Evolutionary conservation across 805 yeast species (phyloP), one percentile per base, ranked within the genome.

Genomic region (Kodamaea nitidulidarum): DNA sequence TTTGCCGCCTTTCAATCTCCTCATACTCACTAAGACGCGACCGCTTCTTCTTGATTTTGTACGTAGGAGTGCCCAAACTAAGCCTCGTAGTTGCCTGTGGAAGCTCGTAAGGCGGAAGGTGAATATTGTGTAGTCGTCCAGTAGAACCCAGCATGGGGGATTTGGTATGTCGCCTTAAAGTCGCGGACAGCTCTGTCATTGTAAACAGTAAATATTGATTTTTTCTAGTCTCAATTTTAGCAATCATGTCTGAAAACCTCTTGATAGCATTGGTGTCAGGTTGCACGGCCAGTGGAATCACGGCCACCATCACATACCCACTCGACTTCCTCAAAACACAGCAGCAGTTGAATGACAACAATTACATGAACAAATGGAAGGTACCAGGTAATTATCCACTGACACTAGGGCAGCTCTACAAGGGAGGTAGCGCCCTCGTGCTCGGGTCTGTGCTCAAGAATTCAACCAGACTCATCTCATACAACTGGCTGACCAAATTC

Each of bases 391-490:
- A 58, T 44, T 52, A 52, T 35, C 60, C 70, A 2, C 45, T 54
- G 26, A 46, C 61, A 1, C 27, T 67, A 11, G 61, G 61, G 2
- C 73, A 67, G 30, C 36, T 66, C 15, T 63, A 55, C 51, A 63
- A 60, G 15, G 97, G 98, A 1, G 77, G 86, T 49, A 75, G 84
- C 36, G 87, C 95, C 0, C 60, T 88, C 43, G 83, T 87, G 26
- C 47, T 80, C 0, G 96, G 96, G 4, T 79, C 80, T 43, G 72
- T 86, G 1, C 51, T 80, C 39, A 90, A 88, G 59, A 81, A 95
- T 4, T 69, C 77, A 5, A 75, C 88, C 5, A 64, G 98, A 41
- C 79, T 90, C 51, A 65, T 80, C 17, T 74, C 83, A 35, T 91
- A 85, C 65, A 84, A 87, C 46, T 76, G 80, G 65, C 80, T 83